Evolutionary conservation across 2,329 filamentous ascomycete species (phyloP).

Genomic region (Botrytis pseudocinerea): DNA sequence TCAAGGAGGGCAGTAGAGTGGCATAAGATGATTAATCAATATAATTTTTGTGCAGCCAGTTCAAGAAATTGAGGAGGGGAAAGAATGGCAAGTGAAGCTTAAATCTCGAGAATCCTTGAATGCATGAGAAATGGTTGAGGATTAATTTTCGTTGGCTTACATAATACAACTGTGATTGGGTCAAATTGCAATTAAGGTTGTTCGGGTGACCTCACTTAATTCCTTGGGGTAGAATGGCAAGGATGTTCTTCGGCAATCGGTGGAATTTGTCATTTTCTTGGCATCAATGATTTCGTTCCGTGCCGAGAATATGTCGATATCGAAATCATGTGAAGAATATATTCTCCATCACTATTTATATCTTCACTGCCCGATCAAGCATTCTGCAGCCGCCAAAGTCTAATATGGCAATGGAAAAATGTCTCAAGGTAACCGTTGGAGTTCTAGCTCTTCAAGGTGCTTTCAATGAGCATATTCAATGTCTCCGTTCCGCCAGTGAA

Average conservation of each 20-base stretch:
- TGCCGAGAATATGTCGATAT: background rate
- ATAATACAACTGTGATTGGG: background rate
- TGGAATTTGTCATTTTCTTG: background rate
- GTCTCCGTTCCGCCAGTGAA: conserved; percentile 69
- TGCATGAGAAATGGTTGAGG: conserved; percentile 16
- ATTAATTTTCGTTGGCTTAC: conserved; percentile 15
- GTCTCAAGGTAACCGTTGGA: conserved; percentile 51
- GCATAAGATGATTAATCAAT: conserved; percentile 29
- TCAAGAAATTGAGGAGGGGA: conserved; percentile 23
- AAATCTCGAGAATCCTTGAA: background rate
- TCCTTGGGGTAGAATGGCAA: background rate
- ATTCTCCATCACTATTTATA: background rate
- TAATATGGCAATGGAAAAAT: background rate
- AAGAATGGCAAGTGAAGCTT: background rate
- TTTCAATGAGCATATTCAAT: conserved; percentile 81
- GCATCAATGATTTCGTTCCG: background rate
- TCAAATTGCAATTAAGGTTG: background rate
- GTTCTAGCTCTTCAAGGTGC: conserved; percentile 84
- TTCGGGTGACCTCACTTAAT: conserved; percentile 11
- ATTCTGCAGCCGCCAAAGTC: no score
- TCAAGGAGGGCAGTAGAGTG: conserved; percentile 34
- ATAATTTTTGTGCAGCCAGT: background rate
- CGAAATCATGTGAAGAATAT: background rate
- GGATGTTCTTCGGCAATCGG: background rate
- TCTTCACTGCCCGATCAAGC: background rate